Evolutionary conservation across 2,329 filamentous ascomycete species (phyloP).

Genomic region (Stagonosporopsis rhizophila): DNA sequence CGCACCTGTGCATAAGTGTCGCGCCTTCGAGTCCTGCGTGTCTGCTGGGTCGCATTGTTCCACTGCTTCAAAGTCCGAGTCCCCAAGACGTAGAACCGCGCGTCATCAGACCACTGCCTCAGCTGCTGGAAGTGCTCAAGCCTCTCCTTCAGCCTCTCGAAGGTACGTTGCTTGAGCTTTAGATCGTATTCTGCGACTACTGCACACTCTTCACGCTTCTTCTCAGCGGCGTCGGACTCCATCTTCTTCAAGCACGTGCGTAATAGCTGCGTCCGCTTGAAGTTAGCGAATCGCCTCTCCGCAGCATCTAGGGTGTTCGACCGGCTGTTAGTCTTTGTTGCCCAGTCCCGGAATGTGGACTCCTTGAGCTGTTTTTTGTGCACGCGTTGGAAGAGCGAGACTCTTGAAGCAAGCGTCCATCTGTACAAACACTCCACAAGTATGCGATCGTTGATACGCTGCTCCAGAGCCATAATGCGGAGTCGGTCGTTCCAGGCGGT

Average conservation of each 20-base stretch:
- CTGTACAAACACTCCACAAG: constrained; percentile 65
- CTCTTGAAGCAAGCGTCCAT: constrained; percentile 63
- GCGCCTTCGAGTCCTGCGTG: constrained; percentile 60
- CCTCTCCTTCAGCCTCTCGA: constrained; percentile 47
- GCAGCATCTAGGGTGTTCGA: constrained; percentile 38
- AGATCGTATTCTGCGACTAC: constrained; percentile 53
- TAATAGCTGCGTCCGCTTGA: constrained; percentile 41
- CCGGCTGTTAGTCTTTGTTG: constrained; percentile 36
- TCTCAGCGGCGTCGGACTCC: constrained; percentile 34
- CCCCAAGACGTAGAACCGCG: constrained; percentile 63
- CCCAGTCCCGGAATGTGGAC: constrained; percentile 38
- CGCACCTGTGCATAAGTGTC: constrained; percentile 64
- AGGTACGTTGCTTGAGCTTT: constrained; percentile 47
- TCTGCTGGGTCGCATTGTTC: constrained; percentile 58
- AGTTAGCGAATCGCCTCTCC: constrained; percentile 40
- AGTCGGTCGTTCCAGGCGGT: constrained; percentile 68
- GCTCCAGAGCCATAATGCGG: constrained; percentile 60
- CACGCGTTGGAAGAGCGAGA: constrained; percentile 51
- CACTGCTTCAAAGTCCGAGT: constrained; percentile 60
- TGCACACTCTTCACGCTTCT: constrained; percentile 42
- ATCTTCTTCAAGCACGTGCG: constrained; percentile 38
- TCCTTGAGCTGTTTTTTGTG: constrained; percentile 41
- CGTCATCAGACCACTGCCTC: constrained; percentile 62
- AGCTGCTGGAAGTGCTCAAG: constrained; percentile 56
- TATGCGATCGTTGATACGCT: constrained; percentile 63